Conservation (phyloP, 2,329 filamentous ascomycete species). For the Trichoderma endophyticum region DNA sequence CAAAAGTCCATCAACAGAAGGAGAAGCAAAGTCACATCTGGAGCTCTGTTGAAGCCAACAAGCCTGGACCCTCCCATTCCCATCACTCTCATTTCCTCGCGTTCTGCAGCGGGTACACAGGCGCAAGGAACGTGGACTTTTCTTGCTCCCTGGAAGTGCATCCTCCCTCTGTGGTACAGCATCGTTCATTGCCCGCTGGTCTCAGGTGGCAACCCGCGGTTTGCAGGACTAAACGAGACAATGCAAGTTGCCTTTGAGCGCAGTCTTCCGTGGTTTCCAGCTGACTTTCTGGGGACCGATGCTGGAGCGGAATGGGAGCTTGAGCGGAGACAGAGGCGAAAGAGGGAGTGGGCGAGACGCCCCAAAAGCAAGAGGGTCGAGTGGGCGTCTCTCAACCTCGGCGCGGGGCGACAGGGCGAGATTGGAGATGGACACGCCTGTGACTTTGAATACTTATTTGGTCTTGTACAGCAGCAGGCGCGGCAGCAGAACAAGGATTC, state of each 20-base stretch:
- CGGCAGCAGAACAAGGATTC: not conserved
- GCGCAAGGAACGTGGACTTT: conserved; percentile 75
- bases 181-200: conserved; percentile 79
- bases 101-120: conserved; percentile 44
- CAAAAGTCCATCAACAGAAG: conserved; percentile 81
- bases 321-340: conserved; percentile 65
- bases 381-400: conserved; percentile 72
- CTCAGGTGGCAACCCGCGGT: conserved; percentile 74
- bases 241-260: conserved; percentile 81
- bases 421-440: conserved; percentile 78
- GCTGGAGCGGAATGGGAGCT: conserved; percentile 78
- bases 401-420: conserved; percentile 73
- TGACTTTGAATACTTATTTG: conserved; percentile 73
- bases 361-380: conserved; percentile 79
- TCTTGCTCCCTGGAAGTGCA: conserved; percentile 86
- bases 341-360: conserved; percentile 70
- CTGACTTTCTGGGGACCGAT: conserved; percentile 74
- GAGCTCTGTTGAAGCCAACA: conserved; percentile 56
- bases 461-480: conserved; percentile 21
- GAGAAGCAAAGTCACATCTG: conserved; percentile 61
- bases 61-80: conserved; percentile 73
- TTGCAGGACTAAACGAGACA: conserved; percentile 77
- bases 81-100: conserved; percentile 64
- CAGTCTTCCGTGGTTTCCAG: conserved; percentile 77
- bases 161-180: conserved; percentile 80